Conservation (phyloP, 345 rosid species). For the Hypericum androsaemum region DNA sequence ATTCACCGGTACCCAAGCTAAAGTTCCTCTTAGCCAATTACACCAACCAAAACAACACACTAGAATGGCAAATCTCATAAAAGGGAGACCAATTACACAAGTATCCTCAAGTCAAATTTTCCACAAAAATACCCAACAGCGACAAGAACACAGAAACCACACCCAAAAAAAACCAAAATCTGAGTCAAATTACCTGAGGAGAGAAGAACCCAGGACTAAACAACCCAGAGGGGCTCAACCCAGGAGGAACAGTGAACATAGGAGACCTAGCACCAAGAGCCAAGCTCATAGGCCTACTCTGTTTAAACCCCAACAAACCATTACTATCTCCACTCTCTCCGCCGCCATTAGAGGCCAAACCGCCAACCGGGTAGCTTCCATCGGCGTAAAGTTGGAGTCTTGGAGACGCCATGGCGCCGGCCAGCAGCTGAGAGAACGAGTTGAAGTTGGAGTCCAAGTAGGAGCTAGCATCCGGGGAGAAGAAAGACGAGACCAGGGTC, state of each 20-base stretch:
- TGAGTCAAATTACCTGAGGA: constrained; percentile 41
- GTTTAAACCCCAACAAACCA: constrained; percentile 38
- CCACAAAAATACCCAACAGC: too few species aligned
- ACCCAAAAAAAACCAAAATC: too few species aligned
- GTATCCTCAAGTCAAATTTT: too few species aligned
- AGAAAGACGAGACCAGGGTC: constrained; percentile 51
- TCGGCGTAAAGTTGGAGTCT: too few species aligned
- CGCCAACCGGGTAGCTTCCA: too few species aligned
- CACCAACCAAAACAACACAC: too few species aligned
- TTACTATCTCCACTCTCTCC: constrained; percentile 27
- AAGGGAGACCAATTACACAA: too few species aligned
- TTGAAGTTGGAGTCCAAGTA: constrained; percentile 52
- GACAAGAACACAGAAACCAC: too few species aligned
- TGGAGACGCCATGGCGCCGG: constrained; percentile 86
- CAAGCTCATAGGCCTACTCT: constrained; percentile 37
- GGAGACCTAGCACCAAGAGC: constrained; percentile 38
- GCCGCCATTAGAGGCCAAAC: constrained; percentile 7
- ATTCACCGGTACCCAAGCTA: too few species aligned
- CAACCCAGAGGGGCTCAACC: constrained; percentile 86
- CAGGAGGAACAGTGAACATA: constrained; percentile 69
- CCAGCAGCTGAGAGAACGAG: constrained; percentile 83
- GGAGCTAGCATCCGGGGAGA: constrained; percentile 23
- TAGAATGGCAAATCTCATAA: too few species aligned
- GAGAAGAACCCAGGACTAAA: constrained; percentile 66
- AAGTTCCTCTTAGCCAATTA: too few species aligned